These are phyloP conservation scores for Cladophialophora yegresii DNA, from an alignment of 2,329 filamentous ascomycete species.

Conservation along the genomic window DNA sequence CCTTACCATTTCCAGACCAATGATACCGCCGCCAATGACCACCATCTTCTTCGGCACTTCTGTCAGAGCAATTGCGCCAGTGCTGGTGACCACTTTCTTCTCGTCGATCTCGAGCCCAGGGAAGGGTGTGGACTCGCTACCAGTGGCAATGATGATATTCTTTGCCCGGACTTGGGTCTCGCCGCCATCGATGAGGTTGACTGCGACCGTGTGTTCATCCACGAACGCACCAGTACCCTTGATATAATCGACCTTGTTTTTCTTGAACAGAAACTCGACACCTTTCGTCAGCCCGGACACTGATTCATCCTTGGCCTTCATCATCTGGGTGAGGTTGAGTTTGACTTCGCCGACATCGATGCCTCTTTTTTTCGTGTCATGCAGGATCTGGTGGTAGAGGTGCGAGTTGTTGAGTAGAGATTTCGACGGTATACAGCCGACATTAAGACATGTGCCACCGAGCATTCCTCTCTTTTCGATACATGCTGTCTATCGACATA, in stretches of 20 bases:
- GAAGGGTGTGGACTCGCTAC: constrained; percentile 93
- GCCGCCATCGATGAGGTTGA: constrained; percentile 86
- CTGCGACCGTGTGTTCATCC: constrained; percentile 87
- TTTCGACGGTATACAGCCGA: constrained; percentile 99
- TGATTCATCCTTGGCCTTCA: constrained; percentile 97
- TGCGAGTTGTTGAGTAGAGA: constrained; percentile 99
- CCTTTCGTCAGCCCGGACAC: constrained; percentile 90
- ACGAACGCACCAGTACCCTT: constrained; percentile 88
- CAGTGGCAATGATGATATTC: constrained; percentile 98
- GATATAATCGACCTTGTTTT: constrained; percentile 97
- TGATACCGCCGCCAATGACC: constrained; percentile 97
- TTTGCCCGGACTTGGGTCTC: constrained; percentile 85
- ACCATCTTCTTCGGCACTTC: constrained; percentile 95
- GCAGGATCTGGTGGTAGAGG: constrained; percentile 93
- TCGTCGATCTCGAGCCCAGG: constrained; percentile 94
- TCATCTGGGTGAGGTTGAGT: constrained; percentile 91
- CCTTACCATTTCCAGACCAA: constrained; percentile 90
- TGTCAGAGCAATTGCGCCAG: constrained; percentile 83
- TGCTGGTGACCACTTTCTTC: constrained; percentile 96
- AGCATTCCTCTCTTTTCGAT: constrained; percentile 97
- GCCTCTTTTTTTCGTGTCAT: constrained; percentile 95
- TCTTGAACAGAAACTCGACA: constrained; percentile 97
- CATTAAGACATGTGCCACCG: constrained; percentile 96
- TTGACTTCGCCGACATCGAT: constrained; percentile 98
- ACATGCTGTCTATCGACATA: constrained; percentile 72